Evolutionary conservation across 2,329 filamentous ascomycete genomes (phyloP), one percentile per base, ranked within the genome.

Genomic region (Colletotrichum sidae): DNA sequence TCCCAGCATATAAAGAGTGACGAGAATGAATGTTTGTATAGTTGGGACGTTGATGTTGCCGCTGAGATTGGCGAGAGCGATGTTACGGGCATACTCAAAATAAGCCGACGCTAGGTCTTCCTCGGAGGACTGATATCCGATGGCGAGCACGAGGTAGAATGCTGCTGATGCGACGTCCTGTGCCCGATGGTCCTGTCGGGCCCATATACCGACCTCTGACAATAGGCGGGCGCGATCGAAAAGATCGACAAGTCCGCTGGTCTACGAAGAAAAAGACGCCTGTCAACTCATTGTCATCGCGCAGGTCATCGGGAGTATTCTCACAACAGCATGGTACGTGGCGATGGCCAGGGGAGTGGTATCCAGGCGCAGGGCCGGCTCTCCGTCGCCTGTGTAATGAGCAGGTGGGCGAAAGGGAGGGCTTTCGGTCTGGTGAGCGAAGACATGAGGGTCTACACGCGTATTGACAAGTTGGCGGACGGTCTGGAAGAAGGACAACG

Each of bases 401-500:
- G 44, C 15, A 64, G 65, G 8, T 66, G 68, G 49, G 69, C 81
- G 0, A 82, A 85, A 65, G 81, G 83, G 8, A 80, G 81, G 57
- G 79, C 83, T 2, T 34, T 63, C 63, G 6, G 81, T 82, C 64
- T 85, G 80, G 0, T 84, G 82, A 1, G 83, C 80, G 65, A 86
- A 86, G 1, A 83, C 84, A 51, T 81, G 76, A 11, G 79, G 76
- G 15, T 84, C 83, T 39, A 86, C 79, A 6, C 79, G 75, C 0
- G 77, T 79, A 0, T 80, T 84, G 25, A 86, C 83, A 15, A 87
- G 78, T 68, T 84, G 80, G 2, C 84, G 78, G 7, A 86, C 81
- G 0, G 83, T 85, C 68, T 86, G 84, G 68, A 86, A 86, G 66
- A 87, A 83, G 0, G 84, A 86, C 17, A 87, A 73, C 1, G 84